phyloP scores from a whole-genome alignment of 345 rosid genomes.

The Populus pruinosa region DNA sequence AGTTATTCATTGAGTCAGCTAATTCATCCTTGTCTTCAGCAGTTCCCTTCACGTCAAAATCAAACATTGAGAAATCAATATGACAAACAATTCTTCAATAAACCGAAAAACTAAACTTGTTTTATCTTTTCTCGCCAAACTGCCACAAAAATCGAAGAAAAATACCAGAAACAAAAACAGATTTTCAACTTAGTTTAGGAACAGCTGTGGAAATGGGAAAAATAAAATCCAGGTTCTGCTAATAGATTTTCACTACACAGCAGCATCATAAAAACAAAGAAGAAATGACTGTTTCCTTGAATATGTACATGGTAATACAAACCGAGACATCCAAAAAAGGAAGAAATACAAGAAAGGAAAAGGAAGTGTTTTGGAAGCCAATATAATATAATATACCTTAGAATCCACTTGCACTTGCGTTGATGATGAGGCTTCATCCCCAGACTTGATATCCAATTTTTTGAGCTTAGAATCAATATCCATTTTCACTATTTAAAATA shows the following conservation, averaged over 20 bases:
- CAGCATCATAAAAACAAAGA: neutral
- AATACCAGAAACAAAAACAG: neutral
- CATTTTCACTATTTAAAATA: constrained; percentile 22
- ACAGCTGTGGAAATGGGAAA: neutral
- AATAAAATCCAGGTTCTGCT: neutral
- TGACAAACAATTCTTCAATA: neutral
- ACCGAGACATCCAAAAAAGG: neutral
- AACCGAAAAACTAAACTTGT: neutral
- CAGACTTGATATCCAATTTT: constrained; percentile 26
- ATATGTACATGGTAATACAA: neutral
- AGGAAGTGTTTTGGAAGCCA: too few relatives aligned
- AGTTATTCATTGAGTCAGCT: constrained; percentile 51
- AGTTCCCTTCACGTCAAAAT: constrained; percentile 25
- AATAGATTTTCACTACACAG: too few relatives aligned
- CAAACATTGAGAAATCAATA: neutral
- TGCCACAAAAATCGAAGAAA: neutral
- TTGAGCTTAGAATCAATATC: constrained; percentile 43
- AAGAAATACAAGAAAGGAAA: too few relatives aligned
- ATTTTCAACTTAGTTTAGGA: neutral
- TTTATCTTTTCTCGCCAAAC: neutral
- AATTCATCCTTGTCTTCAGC: constrained; percentile 47
- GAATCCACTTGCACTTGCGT: constrained; percentile 51
- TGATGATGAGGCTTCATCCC: constrained; percentile 26
- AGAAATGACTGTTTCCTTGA: neutral
- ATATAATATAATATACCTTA: constrained; percentile 20